phyloP scores from a whole-genome alignment of 371 early-diverging fungal species.

The Blyttiomyces sp. region DNA sequence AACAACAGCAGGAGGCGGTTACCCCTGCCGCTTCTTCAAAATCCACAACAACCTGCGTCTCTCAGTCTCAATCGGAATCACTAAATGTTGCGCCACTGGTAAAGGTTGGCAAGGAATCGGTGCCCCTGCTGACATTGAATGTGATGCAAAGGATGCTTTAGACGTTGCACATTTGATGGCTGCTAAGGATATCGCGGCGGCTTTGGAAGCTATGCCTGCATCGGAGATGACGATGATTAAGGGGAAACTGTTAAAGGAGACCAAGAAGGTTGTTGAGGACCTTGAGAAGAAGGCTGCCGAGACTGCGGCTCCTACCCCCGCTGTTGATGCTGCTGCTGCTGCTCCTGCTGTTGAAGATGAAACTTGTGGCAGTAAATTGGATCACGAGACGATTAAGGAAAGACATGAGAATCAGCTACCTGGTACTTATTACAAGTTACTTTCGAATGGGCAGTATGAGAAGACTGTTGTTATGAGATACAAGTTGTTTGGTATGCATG shows the following conservation, averaged over 20 bases:
- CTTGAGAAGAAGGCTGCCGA: not conserved
- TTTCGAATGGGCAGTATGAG: not conserved
- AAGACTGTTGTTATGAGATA: not conserved
- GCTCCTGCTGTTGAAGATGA: not conserved
- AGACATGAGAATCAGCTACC: not conserved
- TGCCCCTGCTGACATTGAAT: not conserved
- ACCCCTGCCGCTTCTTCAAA: constrained; percentile 7
- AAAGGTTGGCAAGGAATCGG: constrained; percentile 19
- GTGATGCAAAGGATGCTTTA: constrained; percentile 3
- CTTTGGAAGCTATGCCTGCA: not conserved
- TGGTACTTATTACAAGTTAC: not conserved
- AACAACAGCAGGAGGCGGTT: constrained; percentile 18
- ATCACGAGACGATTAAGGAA: not conserved
- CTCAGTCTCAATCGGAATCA: constrained; percentile 15
- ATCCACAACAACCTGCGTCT: constrained; percentile 6
- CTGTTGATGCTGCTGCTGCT: not conserved
- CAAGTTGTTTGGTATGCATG: not conserved
- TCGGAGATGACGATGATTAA: not conserved
- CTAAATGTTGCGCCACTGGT: constrained; percentile 5
- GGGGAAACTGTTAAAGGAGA: not conserved
- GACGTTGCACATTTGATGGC: constrained; percentile 11
- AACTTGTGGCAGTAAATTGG: not conserved
- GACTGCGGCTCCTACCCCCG: not conserved
- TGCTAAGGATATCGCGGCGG: not conserved
- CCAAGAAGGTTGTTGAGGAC: not conserved